Conservation (phyloP, 345 rosid species). For the Moricandia moricandioides region DNA sequence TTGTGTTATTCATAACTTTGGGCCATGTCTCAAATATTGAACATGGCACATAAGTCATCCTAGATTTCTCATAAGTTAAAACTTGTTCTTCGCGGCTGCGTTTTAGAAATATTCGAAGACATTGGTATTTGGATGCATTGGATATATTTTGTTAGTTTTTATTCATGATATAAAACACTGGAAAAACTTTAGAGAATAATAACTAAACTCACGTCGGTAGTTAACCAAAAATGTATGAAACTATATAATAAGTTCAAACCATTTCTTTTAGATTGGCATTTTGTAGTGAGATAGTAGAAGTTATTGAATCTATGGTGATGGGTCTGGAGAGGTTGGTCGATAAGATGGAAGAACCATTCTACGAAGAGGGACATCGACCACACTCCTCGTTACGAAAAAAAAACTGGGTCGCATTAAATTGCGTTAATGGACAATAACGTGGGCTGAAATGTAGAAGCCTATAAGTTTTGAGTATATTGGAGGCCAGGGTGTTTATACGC, state of each 20-base stretch:
- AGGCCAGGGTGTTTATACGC: slow-evolving; percentile 3
- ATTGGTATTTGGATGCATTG: neutral
- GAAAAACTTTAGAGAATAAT: neutral
- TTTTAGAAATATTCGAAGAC: neutral
- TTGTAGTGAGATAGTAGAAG: neutral
- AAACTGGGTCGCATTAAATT: no score
- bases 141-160: no score
- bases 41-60: neutral
- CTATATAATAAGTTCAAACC: neutral
- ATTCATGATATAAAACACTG: no score
- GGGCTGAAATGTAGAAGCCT: neutral
- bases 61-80: neutral
- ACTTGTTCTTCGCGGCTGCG: neutral
- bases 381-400: no score
- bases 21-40: neutral
- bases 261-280: neutral
- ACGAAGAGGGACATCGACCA: no score
- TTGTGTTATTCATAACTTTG: neutral
- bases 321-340: no score
- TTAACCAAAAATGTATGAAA: no score
- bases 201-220: no score
- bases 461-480: neutral
- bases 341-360: no score
- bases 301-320: neutral
- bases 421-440: neutral